These are phyloP conservation scores for Cladosporium sp. DNA, from an alignment of 2,329 filamentous ascomycete genomes.

Conservation along the genomic window DNA sequence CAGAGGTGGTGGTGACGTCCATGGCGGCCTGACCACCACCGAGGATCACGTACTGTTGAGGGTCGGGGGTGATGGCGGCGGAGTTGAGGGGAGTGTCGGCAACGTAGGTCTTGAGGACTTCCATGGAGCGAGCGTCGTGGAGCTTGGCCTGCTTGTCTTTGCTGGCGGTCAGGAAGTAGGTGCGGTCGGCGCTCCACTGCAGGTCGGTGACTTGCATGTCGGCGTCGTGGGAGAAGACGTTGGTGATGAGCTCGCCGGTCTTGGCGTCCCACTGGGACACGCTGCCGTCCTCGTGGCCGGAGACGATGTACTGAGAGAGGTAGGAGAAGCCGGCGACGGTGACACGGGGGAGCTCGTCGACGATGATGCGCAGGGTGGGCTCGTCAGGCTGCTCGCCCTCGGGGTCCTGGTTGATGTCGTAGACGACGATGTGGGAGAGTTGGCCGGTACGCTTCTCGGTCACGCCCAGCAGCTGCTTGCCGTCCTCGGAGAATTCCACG, in stretches of 20 bases:
- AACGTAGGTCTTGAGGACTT: constrained; percentile 85
- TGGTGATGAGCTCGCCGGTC: constrained; percentile 76
- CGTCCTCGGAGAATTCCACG: constrained; percentile 95
- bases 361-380: constrained; percentile 79
- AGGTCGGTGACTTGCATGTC: constrained; percentile 72
- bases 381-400: constrained; percentile 81
- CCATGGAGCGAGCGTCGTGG: constrained; percentile 77
- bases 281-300: constrained; percentile 93
- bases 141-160: constrained; percentile 98
- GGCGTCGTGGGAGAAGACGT: constrained; percentile 79
- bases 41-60: constrained; percentile 97
- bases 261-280: constrained; percentile 89
- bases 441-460: constrained; percentile 99
- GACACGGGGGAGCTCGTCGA: constrained; percentile 85
- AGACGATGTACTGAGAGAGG: constrained; percentile 91
- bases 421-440: constrained; percentile 86
- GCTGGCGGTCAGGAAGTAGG: constrained; percentile 96
- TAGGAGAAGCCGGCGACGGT: constrained; percentile 97
- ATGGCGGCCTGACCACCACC: constrained; percentile 97
- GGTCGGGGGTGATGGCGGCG: constrained; percentile 87
- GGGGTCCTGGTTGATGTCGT: constrained; percentile 80
- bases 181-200: constrained; percentile 89
- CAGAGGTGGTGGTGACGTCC: constrained; percentile 93
- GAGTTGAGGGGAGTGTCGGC: constrained; percentile 94
- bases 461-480: constrained; percentile 81